phyloP scores from a whole-genome alignment of 2,329 filamentous ascomycete genomes.

The Geosmithia flava region DNA sequence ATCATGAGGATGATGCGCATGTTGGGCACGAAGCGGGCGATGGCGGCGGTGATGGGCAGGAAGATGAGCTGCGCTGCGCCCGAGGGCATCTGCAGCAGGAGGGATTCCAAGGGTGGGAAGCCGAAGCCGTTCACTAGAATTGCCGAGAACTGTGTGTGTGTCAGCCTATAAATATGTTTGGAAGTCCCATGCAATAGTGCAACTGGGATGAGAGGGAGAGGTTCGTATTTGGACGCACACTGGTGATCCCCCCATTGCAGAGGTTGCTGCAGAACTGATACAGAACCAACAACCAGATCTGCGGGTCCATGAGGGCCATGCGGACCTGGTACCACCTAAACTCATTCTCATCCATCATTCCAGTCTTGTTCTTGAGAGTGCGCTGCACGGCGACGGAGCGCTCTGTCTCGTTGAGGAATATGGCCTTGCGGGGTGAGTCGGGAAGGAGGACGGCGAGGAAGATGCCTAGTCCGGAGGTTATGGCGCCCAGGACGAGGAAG shows the following conservation, averaged over 20 bases:
- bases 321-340: slow-evolving; percentile 33
- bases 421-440: slow-evolving; percentile 22
- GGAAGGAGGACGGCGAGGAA: slow-evolving; percentile 22
- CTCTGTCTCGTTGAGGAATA: slow-evolving; percentile 47
- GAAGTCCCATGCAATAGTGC: too few species aligned
- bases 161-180: too few species aligned
- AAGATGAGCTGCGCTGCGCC: neutral
- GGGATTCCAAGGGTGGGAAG: slow-evolving; percentile 10
- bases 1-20: slow-evolving; percentile 5
- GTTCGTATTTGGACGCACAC: neutral
- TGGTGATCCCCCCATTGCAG: slow-evolving; percentile 34
- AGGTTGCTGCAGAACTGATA: slow-evolving; percentile 37
- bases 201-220: neutral
- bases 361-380: slow-evolving; percentile 42
- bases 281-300: slow-evolving; percentile 39
- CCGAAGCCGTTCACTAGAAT: slow-evolving; percentile 20
- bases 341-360: slow-evolving; percentile 19
- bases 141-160: slow-evolving; percentile 9
- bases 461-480: slow-evolving; percentile 19
- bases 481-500: slow-evolving; percentile 2
- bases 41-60: neutral
- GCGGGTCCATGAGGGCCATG: slow-evolving; percentile 37
- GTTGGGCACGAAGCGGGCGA: slow-evolving; percentile 5
- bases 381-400: slow-evolving; percentile 52
- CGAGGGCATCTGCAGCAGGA: slow-evolving; percentile 2